A percentile compares a stretch with the other conserved stretches of the same genome.
Evolutionary conservation across 805 yeast genomes (phyloP).

Genomic region (Hanseniaspora taiwanica): DNA sequence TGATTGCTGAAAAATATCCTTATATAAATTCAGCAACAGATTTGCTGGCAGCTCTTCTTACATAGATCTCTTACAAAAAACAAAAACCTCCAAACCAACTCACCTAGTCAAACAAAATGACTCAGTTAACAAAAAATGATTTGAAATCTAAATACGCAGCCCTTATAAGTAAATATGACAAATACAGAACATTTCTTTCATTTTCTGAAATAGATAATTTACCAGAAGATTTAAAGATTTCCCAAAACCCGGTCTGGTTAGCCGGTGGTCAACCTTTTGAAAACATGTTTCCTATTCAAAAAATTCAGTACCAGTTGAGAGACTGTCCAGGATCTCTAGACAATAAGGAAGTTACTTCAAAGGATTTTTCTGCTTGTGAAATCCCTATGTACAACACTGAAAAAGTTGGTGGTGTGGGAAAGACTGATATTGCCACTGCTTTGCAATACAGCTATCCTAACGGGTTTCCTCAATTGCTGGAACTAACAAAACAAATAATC

Average conservation of each 20-base stretch:
- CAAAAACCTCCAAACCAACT: neutral
- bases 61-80: too few species aligned
- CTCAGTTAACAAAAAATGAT: neutral
- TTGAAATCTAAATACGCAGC: slow-evolving; percentile 1
- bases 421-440: slow-evolving; percentile 20
- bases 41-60: too few species aligned
- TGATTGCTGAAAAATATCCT: too few species aligned
- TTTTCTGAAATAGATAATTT: slow-evolving; percentile 8
- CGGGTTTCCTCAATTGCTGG: slow-evolving; percentile 32
- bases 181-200: slow-evolving; percentile 1
- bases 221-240: slow-evolving; percentile 9
- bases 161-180: slow-evolving; percentile 2
- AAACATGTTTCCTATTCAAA: slow-evolving; percentile 46
- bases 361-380: neutral
- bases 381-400: neutral
- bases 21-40: too few species aligned
- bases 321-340: slow-evolving; percentile 24
- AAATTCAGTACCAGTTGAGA: slow-evolving; percentile 33
- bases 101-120: neutral
- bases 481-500: slow-evolving; percentile 30
- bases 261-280: slow-evolving; percentile 50
- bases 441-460: slow-evolving; percentile 44
- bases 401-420: neutral
- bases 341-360: slow-evolving; percentile 2
- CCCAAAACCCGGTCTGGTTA: slow-evolving; percentile 27